Base-by-base conservation (phyloP, 306 rosid genomes). In the Pterocarpus macrocarpus region DNA sequence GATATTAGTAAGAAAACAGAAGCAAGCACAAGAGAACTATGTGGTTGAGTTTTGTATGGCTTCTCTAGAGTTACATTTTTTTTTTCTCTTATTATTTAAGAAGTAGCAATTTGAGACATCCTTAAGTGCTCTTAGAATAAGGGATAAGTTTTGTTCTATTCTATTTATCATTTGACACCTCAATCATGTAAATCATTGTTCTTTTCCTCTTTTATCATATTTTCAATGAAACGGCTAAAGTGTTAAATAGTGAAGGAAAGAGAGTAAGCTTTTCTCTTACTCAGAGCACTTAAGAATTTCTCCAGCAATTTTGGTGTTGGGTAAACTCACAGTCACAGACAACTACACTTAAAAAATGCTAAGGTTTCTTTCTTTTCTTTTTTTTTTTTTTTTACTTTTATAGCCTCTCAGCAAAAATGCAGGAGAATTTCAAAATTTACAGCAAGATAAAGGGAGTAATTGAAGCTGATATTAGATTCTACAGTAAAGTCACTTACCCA, bases 401-500 rank as follows among this genome's bases (percentile, higher is more conserved):
- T 36, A 15, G 10, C 65, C 50, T 55, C 2, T 17, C 52, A n/a
- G n/a, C 55, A 49, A 49, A 49, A 49, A 11, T 49, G 36, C 30
- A 30, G 7, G 9, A 5, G n/a, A 56, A 28, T 43, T 56, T 55
- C 77, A 55, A 70, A 72, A 17, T 64, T 30, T 17, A 63, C 64
- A 38, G 43, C 69, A 77, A 45, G 30, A 66, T 32, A 68, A 39
- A 49, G 71, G 64, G 16, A 43, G 64, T 8, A 62, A 64, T 64
- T 53, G n/a, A 2, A 13, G 11, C 68, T 30, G 64, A 65, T 5
- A 30, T 16, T 44, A 63, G 35, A 57, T 57, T 44, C 32, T 2
- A 49, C 3, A 56, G 34, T 38, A 66, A 67, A 77, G 35, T 71
- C 22, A 75, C 92, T 85, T 77, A 94, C 98, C 98, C 98, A 94